phyloP scores from a whole-genome alignment of 805 yeast species.

The Hanseniaspora nectarophila region DNA sequence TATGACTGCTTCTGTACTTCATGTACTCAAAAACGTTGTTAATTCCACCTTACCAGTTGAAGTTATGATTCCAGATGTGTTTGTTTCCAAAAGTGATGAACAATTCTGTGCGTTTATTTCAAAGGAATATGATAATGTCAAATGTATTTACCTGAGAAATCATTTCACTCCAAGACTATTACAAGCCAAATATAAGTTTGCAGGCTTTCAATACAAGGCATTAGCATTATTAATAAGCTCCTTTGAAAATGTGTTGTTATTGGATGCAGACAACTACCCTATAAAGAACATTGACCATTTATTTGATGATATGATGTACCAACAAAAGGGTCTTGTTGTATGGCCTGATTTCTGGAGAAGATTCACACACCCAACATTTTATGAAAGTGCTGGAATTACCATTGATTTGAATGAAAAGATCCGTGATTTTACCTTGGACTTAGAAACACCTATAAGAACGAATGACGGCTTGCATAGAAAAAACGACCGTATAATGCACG shows the following conservation, averaged over 20 bases:
- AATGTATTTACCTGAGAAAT: slow-evolving; percentile 53
- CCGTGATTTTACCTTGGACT: slow-evolving; percentile 29
- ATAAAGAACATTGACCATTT: slow-evolving; percentile 50
- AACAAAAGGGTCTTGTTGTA: slow-evolving; percentile 38
- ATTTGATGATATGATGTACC: slow-evolving; percentile 47
- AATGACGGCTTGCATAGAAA: slow-evolving; percentile 1
- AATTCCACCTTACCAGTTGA: slow-evolving; percentile 63
- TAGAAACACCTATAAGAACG: slow-evolving; percentile 23
- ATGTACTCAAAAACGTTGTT: slow-evolving; percentile 40
- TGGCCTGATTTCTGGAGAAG: slow-evolving; percentile 92
- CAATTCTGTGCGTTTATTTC: slow-evolving; percentile 52
- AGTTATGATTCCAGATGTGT: slow-evolving; percentile 52
- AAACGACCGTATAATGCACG: slow-evolving; percentile 38
- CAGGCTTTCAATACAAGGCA: slow-evolving; percentile 57
- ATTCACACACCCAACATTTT: slow-evolving; percentile 62
- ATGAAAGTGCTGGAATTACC: slow-evolving; percentile 51
- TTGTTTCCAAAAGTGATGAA: slow-evolving; percentile 44
- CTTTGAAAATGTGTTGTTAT: slow-evolving; percentile 55
- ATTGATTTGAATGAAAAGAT: slow-evolving; percentile 32
- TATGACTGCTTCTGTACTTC: slow-evolving; percentile 53
- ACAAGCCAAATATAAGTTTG: slow-evolving; percentile 36
- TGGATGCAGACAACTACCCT: slow-evolving; percentile 71
- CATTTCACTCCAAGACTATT: slow-evolving; percentile 40
- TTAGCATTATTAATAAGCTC: slow-evolving; percentile 60
- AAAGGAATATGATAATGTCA: slow-evolving; percentile 38